Evolutionary conservation across 306 rosid species (phyloP), one percentile per base, ranked within the genome.

Genomic region (Dalbergia cochinchinensis): DNA sequence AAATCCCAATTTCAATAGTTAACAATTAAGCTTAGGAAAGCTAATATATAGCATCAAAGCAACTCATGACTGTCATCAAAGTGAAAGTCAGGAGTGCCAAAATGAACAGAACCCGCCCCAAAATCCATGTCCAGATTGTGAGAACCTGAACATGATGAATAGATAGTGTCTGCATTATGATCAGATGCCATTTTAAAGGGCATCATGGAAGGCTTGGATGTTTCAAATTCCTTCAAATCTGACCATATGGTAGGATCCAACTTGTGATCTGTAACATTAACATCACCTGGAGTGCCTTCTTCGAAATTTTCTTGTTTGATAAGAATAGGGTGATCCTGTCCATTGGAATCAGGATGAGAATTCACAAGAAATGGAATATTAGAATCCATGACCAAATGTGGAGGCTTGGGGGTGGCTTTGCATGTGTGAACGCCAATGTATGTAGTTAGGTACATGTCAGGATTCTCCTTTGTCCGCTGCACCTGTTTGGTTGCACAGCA

Each of bases 381-480:
- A 14, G 86, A 64, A 19, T 61, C 80, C 5, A 65, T 47, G 67
- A 82, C 35, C 76, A 83, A 81, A 20, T 64, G 77, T 0, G 89
- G 83, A 10, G 71, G 53, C 57, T 76, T 80, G 0, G 79, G 66
- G 8, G 12, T 73, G 72, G 26, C 60, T 26, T 39, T 78, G 85
- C 98, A 94, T 16, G 92, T 94, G 86, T 94, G 98, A 5, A 41
- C 11, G 14, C 91, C 97, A 13, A 88, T 90, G 81, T 94, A 94
- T 0, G 90, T 94, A n/a, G 16, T 86, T 7, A 39, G 82, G 60
- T 74, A 94, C 83, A 57, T 18, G 31, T 68, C 58, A 0, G 95
- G 91, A 26, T 63, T 80, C 19, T 76, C 88, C 61, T 86, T 55
- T 58, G 69, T 61, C 44, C 45, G 65, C 26, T 91, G 97, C 61